A percentile compares a stretch with the other conserved stretches of the same genome.
These are phyloP conservation scores for Mycena leptocephala DNA, from an alignment of 768 basidiomycete species.

Conservation along the genomic window DNA sequence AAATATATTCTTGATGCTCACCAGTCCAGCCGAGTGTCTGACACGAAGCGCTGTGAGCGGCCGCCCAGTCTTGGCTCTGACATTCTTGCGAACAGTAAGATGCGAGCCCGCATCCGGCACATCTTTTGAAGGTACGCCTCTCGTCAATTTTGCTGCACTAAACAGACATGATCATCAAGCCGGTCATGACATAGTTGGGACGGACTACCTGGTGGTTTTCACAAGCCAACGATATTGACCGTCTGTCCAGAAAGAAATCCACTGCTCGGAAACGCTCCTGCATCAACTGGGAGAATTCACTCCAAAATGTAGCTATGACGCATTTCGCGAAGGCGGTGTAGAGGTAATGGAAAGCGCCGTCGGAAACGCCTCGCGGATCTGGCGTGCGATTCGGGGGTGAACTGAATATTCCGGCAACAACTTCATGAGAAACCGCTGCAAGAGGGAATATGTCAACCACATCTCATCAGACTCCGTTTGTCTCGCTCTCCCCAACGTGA, in stretches of 20 bases:
- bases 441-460: not conserved
- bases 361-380: not conserved
- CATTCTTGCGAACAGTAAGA: not conserved
- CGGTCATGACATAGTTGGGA: not conserved
- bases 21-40: not conserved
- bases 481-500: not conserved
- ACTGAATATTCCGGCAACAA: not conserved
- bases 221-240: not conserved
- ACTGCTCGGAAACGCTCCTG: not conserved
- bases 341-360: not conserved
- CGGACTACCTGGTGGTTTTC: not conserved
- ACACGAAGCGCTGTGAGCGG: not conserved
- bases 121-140: not conserved
- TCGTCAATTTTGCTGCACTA: not conserved
- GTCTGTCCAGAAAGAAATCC: not conserved
- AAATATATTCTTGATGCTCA: not conserved
- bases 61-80: not conserved
- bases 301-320: not conserved
- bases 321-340: not conserved
- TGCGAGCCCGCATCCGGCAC: not conserved
- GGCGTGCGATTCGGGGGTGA: not conserved
- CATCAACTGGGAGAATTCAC: not conserved
- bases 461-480: not conserved
- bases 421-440: not conserved
- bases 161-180: not conserved